These are phyloP conservation scores for Reticulascus tulasneorum DNA, from an alignment of 2,329 filamentous ascomycete genomes.

Conservation along the genomic window DNA sequence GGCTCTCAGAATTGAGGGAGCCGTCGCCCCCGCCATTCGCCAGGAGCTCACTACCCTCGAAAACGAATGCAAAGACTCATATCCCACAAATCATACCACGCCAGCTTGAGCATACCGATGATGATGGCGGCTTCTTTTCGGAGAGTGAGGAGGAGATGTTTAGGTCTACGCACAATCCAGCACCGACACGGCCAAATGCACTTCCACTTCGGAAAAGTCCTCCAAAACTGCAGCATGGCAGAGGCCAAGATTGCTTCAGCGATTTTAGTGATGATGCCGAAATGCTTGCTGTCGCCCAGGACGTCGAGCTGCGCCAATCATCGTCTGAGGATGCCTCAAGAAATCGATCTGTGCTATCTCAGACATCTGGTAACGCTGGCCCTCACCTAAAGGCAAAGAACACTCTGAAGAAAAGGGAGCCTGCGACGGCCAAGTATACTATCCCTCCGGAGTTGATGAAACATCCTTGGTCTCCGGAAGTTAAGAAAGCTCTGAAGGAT, in stretches of 20 bases:
- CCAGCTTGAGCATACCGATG: slow-evolving; percentile 19
- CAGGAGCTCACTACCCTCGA: slow-evolving; percentile 7
- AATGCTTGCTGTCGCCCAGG: slow-evolving; percentile 49
- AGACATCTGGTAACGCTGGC: slow-evolving; percentile 45
- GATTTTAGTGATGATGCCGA: slow-evolving; percentile 47
- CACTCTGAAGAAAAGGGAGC: slow-evolving; percentile 26
- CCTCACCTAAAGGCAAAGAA: slow-evolving; percentile 26
- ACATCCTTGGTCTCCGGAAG: slow-evolving; percentile 80
- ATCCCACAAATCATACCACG: not conserved
- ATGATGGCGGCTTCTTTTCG: slow-evolving; percentile 27
- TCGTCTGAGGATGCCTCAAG: slow-evolving; percentile 17
- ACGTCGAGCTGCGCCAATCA: slow-evolving; percentile 41
- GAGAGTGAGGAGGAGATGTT: slow-evolving; percentile 14
- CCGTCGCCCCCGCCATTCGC: slow-evolving; percentile 16
- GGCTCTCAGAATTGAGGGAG: slow-evolving; percentile 9
- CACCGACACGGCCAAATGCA: too few species aligned
- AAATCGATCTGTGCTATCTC: slow-evolving; percentile 36
- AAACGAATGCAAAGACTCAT: not conserved
- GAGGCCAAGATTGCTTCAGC: slow-evolving; percentile 36
- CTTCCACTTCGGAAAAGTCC: too few species aligned
- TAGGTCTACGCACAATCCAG: not conserved
- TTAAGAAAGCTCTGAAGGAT: slow-evolving; percentile 74
- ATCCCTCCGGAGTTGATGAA: slow-evolving; percentile 55
- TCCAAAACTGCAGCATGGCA: too few species aligned
- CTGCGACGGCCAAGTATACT: slow-evolving; percentile 24